Percentiles rank a stretch among this genome's conserved stretches.
phyloP scores from a whole-genome alignment of 805 yeast species.

The Nakazawaea anatomiae region DNA sequence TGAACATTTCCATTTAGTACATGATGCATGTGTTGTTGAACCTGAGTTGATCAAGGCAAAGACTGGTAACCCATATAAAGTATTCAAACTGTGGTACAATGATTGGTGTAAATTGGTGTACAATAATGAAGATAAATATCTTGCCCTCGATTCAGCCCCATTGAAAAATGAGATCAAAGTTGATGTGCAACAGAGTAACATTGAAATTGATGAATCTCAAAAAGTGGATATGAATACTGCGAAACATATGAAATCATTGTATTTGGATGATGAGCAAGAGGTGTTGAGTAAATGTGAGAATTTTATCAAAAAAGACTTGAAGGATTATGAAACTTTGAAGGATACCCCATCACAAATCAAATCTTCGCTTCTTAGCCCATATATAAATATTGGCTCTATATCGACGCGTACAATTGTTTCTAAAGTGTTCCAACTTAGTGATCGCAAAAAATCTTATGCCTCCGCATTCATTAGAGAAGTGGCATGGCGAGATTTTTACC shows the following conservation, averaged over 20 bases:
- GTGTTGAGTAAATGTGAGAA: slow-evolving; percentile 18
- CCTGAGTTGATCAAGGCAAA: slow-evolving; percentile 31
- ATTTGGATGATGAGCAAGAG: slow-evolving; percentile 29
- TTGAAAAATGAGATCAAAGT: not conserved
- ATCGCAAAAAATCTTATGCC: slow-evolving; percentile 24
- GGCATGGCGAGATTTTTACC: slow-evolving; percentile 55
- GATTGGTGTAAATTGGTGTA: slow-evolving; percentile 30
- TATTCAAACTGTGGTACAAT: slow-evolving; percentile 38
- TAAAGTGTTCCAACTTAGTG: slow-evolving; percentile 24
- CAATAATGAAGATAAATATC: slow-evolving; percentile 5
- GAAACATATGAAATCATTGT: slow-evolving; percentile 18
- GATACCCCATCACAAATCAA: slow-evolving; percentile 24
- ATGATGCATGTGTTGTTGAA: slow-evolving; percentile 35
- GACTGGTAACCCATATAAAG: slow-evolving; percentile 32
- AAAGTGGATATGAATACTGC: not conserved
- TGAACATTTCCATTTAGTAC: slow-evolving; percentile 23
- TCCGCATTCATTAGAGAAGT: slow-evolving; percentile 46
- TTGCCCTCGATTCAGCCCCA: slow-evolving; percentile 12
- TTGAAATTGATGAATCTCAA: not conserved
- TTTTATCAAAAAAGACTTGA: slow-evolving; percentile 18
- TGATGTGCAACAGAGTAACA: not conserved
- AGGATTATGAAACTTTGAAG: slow-evolving; percentile 26
- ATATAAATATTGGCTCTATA: slow-evolving; percentile 40
- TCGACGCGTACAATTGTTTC: slow-evolving; percentile 34
- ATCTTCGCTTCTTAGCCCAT: slow-evolving; percentile 38